These are phyloP conservation scores for Microsporum ferrugineum DNA, from an alignment of 2,329 filamentous ascomycete species.

Conservation along the genomic window DNA sequence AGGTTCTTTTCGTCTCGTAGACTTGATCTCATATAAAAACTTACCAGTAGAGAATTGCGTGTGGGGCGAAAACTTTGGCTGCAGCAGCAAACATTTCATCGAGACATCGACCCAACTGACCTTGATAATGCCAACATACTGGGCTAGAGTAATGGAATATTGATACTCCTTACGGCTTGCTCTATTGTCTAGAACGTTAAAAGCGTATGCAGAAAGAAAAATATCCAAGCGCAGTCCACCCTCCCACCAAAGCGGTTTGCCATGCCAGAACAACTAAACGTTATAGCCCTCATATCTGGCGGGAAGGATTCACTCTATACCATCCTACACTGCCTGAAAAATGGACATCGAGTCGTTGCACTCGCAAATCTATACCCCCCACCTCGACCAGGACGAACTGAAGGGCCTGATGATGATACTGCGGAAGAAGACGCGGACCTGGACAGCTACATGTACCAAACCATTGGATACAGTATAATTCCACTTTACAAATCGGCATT, in stretches of 20 bases:
- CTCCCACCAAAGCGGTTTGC: background rate
- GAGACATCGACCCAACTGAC: no score
- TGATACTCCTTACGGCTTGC: no score
- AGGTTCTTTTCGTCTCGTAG: background rate
- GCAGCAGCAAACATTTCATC: no score
- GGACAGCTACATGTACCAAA: constrained; percentile 99
- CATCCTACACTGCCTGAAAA: constrained; percentile 74
- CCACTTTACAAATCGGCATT: constrained; percentile 74
- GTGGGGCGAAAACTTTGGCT: no score
- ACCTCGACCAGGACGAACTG: background rate
- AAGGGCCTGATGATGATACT: constrained; percentile 18
- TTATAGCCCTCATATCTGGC: constrained; percentile 87
- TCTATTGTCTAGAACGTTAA: background rate
- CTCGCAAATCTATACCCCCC: constrained; percentile 76
- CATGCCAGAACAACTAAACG: constrained; percentile 42
- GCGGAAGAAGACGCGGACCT: constrained; percentile 52
- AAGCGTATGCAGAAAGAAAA: background rate
- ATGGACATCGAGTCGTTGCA: constrained; percentile 76
- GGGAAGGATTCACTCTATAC: constrained; percentile 97
- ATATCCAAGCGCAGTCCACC: background rate
- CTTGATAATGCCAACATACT: no score
- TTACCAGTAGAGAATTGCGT: background rate
- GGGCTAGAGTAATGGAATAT: no score
- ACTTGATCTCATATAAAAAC: background rate
- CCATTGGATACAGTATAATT: constrained; percentile 77